Percentiles rank a stretch among this genome's conserved stretches.
phyloP scores from a whole-genome alignment of 805 yeast species.

The Kluyveromyces wickerhamii region DNA sequence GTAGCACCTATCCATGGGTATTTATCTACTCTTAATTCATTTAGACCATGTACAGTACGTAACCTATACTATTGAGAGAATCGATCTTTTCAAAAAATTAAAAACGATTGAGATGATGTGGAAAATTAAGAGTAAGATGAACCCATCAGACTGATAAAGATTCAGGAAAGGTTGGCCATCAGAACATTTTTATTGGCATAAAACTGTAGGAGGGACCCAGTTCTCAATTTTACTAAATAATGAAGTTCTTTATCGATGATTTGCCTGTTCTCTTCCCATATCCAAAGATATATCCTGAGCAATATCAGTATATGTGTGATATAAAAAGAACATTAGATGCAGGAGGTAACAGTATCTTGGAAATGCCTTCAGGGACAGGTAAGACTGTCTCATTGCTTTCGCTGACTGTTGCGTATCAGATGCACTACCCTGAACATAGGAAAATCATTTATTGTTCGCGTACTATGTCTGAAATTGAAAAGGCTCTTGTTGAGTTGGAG shows the following conservation, averaged over 20 bases:
- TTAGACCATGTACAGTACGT: too few relatives aligned
- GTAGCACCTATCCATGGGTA: too few relatives aligned
- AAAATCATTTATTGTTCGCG: constrained; percentile 97
- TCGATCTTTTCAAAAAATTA: too few relatives aligned
- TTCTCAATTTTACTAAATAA: too few relatives aligned
- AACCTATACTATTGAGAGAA: too few relatives aligned
- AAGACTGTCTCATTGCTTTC: constrained; percentile 90
- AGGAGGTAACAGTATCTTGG: constrained; percentile 93
- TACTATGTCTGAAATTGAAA: constrained; percentile 98
- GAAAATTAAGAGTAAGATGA: too few relatives aligned
- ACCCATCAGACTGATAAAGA: too few relatives aligned
- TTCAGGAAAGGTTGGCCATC: too few relatives aligned
- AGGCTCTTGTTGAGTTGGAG: constrained; percentile 86
- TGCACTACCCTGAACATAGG: constrained; percentile 83
- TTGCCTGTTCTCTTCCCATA: constrained; percentile 93
- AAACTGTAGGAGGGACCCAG: too few relatives aligned
- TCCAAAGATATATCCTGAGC: constrained; percentile 96
- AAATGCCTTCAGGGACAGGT: constrained; percentile 99
- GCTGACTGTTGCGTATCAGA: constrained; percentile 89
- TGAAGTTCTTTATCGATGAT: constrained; percentile 88
- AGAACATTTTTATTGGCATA: too few relatives aligned
- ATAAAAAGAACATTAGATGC: constrained; percentile 89
- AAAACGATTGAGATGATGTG: too few relatives aligned
- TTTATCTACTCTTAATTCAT: too few relatives aligned
- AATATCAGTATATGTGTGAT: constrained; percentile 95